phyloP scores from a whole-genome alignment of 768 basidiomycete species.

The Polyporus arcularius region DNA sequence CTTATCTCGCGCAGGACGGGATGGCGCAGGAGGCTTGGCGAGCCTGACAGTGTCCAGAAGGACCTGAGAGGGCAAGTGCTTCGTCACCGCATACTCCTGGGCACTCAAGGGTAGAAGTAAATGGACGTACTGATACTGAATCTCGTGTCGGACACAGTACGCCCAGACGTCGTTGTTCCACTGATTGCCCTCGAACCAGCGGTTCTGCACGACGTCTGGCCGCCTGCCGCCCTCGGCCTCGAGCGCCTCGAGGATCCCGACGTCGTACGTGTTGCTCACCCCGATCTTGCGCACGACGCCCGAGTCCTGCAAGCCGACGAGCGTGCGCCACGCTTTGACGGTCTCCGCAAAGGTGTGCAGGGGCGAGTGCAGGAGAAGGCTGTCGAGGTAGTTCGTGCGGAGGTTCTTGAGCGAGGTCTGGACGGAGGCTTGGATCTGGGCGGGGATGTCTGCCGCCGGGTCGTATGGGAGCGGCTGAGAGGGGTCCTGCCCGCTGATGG shows the following conservation, averaged over 20 bases:
- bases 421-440: conserved; percentile 67
- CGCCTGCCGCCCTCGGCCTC: conserved; percentile 46
- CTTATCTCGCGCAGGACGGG: conserved; percentile 48
- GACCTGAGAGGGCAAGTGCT: conserved; percentile 46
- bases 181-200: conserved; percentile 81
- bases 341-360: conserved; percentile 58
- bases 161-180: conserved; percentile 70
- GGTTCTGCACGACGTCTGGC: conserved; percentile 78
- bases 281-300: conserved; percentile 69
- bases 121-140: conserved; percentile 68
- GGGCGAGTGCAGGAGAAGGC: conserved; percentile 79
- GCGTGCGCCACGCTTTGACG: conserved; percentile 65
- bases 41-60: conserved; percentile 86
- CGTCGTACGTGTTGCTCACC: conserved; percentile 77
- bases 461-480: conserved; percentile 76
- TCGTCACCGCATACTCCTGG: too few relatives aligned
- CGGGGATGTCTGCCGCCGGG: conserved; percentile 47
- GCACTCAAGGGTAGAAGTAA: background rate
- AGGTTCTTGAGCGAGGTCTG: conserved; percentile 67
- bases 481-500: conserved; percentile 70
- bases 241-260: conserved; percentile 52
- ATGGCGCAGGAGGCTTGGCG: conserved; percentile 59
- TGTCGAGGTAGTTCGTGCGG: conserved; percentile 72
- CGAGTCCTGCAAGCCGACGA: conserved; percentile 62
- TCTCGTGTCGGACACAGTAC: conserved; percentile 62